A percentile compares a stretch with the other conserved stretches of the same genome.
These are phyloP conservation scores for Linnemannia zychae DNA, from an alignment of 192 early-diverging fungal genomes.

Conservation along the genomic window DNA sequence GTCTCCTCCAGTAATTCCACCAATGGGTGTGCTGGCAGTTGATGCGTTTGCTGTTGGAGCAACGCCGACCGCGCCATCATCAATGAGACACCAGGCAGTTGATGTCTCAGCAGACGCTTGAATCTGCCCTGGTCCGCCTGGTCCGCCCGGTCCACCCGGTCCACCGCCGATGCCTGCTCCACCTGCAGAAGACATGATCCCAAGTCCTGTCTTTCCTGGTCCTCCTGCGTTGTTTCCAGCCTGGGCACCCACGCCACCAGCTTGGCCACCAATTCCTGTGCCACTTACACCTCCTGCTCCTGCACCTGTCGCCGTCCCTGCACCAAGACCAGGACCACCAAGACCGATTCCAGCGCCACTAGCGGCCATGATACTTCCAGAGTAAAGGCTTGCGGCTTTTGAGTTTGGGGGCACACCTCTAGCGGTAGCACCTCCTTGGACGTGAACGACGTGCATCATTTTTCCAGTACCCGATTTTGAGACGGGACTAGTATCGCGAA, in stretches of 20 bases:
- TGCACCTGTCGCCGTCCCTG: not conserved
- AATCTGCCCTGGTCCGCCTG: slow-evolving; percentile 1
- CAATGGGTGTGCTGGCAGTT: slow-evolving; percentile 10
- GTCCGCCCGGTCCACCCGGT: slow-evolving; percentile 2
- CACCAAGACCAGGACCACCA: not conserved
- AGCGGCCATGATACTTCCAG: not conserved
- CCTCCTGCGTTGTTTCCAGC: slow-evolving; percentile 3
- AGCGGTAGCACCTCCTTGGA: slow-evolving; percentile 46
- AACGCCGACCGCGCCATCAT: slow-evolving; percentile 36
- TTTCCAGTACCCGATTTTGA: slow-evolving; percentile 56
- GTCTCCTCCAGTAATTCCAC: not conserved
- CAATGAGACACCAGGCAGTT: slow-evolving; percentile 51
- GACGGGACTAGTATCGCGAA: slow-evolving; percentile 43
- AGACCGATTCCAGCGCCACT: not conserved
- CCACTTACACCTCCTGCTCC: not conserved
- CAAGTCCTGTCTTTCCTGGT: slow-evolving; percentile 36
- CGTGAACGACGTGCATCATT: slow-evolving; percentile 54
- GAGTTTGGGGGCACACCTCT: slow-evolving; percentile 31
- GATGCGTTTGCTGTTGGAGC: not conserved
- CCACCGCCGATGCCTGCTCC: slow-evolving; percentile 18
- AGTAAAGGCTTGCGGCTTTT: slow-evolving; percentile 15
- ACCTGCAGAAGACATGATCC: slow-evolving; percentile 23
- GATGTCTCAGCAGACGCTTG: slow-evolving; percentile 30
- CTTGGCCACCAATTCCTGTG: not conserved
- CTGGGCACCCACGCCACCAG: not conserved